phyloP scores from a whole-genome alignment of 2,329 filamentous ascomycete species.

The Fusarium sp. region DNA sequence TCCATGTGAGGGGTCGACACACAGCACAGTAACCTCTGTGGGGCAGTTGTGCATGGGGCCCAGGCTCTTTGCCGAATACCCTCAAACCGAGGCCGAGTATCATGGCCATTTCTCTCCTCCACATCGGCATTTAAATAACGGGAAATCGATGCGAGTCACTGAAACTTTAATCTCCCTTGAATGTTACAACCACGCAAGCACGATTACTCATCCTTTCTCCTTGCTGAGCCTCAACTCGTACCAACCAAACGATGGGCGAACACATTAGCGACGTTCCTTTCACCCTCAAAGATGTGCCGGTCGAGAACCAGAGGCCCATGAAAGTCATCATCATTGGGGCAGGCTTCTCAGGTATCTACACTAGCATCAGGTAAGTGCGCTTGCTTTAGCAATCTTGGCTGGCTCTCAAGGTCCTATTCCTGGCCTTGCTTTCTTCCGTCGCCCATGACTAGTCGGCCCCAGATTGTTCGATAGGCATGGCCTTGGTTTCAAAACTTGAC shows the following conservation, averaged over 20 bases:
- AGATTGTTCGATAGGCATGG: no score
- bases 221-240: neutral
- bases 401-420: neutral
- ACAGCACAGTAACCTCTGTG: neutral
- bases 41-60: neutral
- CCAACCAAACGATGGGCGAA: neutral
- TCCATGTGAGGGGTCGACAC: neutral
- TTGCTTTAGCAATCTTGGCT: neutral
- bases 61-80: neutral
- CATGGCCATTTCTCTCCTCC: neutral
- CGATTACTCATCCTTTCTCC: neutral
- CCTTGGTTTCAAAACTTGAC: no score
- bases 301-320: slow-evolving; percentile 23
- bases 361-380: slow-evolving; percentile 10
- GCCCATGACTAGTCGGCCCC: no score
- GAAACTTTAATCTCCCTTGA: neutral
- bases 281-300: slow-evolving; percentile 8
- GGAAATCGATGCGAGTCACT: neutral
- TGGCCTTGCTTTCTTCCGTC: no score
- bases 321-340: slow-evolving; percentile 18
- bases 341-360: slow-evolving; percentile 22
- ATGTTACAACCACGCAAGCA: neutral
- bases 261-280: neutral
- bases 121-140: neutral
- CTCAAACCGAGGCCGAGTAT: neutral